A percentile compares a stretch with the other conserved stretches of the same genome.
Conservation (phyloP, 371 early-diverging fungal genomes). For the Gilbertella persicaria region DNA sequence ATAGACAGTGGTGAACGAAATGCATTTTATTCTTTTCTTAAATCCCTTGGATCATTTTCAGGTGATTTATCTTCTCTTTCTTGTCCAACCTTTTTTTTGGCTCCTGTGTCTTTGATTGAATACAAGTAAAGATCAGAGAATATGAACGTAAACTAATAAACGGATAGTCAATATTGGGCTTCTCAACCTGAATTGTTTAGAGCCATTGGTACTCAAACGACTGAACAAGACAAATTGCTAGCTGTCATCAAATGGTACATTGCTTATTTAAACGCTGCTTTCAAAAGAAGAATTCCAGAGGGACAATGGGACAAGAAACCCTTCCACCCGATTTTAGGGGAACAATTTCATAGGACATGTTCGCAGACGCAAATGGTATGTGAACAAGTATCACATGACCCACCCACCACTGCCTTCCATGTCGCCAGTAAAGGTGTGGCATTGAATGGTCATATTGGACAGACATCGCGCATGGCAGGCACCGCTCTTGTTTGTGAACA, state of each 20-base stretch:
- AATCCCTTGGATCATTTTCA: constrained; percentile 68
- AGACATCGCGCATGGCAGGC: constrained; percentile 44
- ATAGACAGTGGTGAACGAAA: constrained; percentile 28
- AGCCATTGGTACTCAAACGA: constrained; percentile 58
- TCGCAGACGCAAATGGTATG: constrained; percentile 52
- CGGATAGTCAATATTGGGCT: constrained; percentile 68
- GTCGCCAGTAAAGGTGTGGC: constrained; percentile 68
- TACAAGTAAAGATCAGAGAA: constrained; percentile 61
- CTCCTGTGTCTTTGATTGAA: constrained; percentile 72
- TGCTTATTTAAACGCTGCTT: constrained; percentile 75
- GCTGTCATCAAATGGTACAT: constrained; percentile 76
- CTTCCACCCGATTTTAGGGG: constrained; percentile 81
- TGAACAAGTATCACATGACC: constrained; percentile 81
- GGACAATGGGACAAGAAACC: constrained; percentile 79
- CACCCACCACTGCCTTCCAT: constrained; percentile 68
- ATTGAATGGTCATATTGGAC: constrained; percentile 72
- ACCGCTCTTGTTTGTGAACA: constrained; percentile 50
- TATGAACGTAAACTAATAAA: background rate
- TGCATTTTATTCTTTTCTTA: constrained; percentile 68
- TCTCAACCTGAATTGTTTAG: constrained; percentile 74
- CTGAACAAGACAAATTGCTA: constrained; percentile 65
- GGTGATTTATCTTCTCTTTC: constrained; percentile 77
- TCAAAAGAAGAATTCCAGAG: constrained; percentile 46
- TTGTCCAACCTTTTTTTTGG: constrained; percentile 74
- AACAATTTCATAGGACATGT: constrained; percentile 66